These are phyloP conservation scores for Neoboletus brunneissimus DNA, from an alignment of 768 basidiomycete species.

Conservation along the genomic window DNA sequence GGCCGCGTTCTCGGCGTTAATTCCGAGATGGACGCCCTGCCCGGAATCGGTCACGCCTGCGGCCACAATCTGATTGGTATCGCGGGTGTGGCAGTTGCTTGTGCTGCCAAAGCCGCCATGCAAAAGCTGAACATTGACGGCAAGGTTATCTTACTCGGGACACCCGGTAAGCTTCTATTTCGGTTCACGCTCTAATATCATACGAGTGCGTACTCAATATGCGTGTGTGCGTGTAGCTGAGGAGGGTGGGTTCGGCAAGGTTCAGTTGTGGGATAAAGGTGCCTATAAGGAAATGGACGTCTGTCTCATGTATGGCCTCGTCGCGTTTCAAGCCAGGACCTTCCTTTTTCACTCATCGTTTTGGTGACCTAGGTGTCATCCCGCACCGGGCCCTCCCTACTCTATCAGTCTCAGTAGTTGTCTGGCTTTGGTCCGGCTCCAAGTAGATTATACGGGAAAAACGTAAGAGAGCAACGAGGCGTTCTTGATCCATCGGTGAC, in stretches of 20 bases:
- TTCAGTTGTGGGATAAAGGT: slow-evolving; percentile 62
- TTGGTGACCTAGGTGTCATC: slow-evolving; percentile 61
- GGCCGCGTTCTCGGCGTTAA: slow-evolving; percentile 75
- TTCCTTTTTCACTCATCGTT: not conserved
- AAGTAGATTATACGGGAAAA: slow-evolving; percentile 69
- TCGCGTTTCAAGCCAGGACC: not conserved
- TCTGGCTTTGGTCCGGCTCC: slow-evolving; percentile 58
- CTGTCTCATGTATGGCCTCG: slow-evolving; percentile 61
- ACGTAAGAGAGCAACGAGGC: slow-evolving; percentile 44
- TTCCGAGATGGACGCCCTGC: slow-evolving; percentile 70
- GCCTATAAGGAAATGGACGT: slow-evolving; percentile 75
- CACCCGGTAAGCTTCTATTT: slow-evolving; percentile 52
- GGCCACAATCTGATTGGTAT: slow-evolving; percentile 85
- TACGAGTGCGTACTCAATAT: not conserved
- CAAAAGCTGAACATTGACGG: slow-evolving; percentile 61
- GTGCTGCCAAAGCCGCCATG: slow-evolving; percentile 63
- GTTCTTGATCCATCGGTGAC: not conserved
- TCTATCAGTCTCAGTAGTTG: slow-evolving; percentile 64
- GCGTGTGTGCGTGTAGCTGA: slow-evolving; percentile 48
- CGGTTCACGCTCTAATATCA: not conserved
- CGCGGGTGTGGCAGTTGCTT: slow-evolving; percentile 66
- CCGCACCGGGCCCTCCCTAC: slow-evolving; percentile 71
- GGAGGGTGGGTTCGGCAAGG: slow-evolving; percentile 76
- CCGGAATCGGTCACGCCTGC: slow-evolving; percentile 66
- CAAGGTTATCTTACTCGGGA: slow-evolving; percentile 70